These are phyloP conservation scores for Mycosphaerella sp. DNA, from an alignment of 2,329 filamentous ascomycete genomes.

Conservation along the genomic window DNA sequence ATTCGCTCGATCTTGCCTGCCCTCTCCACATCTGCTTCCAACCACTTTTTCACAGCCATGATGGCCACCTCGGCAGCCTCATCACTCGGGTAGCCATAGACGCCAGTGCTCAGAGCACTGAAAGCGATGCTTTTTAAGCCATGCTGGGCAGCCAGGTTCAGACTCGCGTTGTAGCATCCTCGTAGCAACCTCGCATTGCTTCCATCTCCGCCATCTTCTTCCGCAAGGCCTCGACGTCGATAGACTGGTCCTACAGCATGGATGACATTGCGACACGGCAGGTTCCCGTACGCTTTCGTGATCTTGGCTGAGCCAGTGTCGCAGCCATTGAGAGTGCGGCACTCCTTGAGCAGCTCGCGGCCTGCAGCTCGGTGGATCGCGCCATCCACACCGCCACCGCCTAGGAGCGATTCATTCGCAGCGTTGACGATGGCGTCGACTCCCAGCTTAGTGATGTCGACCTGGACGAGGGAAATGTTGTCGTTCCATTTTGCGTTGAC, in stretches of 20 bases:
- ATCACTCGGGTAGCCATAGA: constrained; percentile 77
- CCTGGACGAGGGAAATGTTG: constrained; percentile 62
- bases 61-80: constrained; percentile 69
- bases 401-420: constrained; percentile 70
- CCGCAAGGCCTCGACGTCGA: constrained; percentile 33
- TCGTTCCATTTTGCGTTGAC: constrained; percentile 56
- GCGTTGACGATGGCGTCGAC: constrained; percentile 90
- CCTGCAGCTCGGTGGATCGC: constrained; percentile 82
- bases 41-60: constrained; percentile 51
- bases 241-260: constrained; percentile 89
- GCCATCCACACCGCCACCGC: constrained; percentile 75
- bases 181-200: constrained; percentile 44
- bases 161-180: constrained; percentile 62
- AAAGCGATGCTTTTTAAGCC: constrained; percentile 71
- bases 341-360: constrained; percentile 60
- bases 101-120: constrained; percentile 74
- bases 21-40: constrained; percentile 42
- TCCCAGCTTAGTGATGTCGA: constrained; percentile 74
- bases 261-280: constrained; percentile 75
- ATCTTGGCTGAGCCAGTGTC: constrained; percentile 75
- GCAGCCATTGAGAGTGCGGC: constrained; percentile 65
- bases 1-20: constrained; percentile 58
- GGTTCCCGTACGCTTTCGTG: constrained; percentile 61
- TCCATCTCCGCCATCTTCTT: constrained; percentile 24
- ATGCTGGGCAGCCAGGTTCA: constrained; percentile 65